Evolutionary conservation across 1,139 yeast genomes (phyloP).

Genomic region (Candida pseudoviswanathii): DNA sequence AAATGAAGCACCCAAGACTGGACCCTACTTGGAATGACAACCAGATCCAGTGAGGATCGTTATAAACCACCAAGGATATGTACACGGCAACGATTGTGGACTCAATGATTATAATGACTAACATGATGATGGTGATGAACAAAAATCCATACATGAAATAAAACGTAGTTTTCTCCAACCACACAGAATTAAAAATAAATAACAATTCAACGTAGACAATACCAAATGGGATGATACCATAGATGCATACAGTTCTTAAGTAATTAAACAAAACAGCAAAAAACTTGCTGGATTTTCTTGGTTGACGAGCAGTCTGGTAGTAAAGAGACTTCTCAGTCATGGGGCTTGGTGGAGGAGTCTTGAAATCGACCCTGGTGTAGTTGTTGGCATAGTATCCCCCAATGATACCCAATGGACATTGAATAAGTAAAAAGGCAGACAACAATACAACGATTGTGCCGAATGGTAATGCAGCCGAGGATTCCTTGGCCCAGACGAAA

Average conservation of each 20-base stretch:
- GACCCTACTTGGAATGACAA: conserved; percentile 73
- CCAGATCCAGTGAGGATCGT: conserved; percentile 85
- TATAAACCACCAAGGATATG: conserved; percentile 56
- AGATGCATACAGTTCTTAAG: conserved; percentile 29
- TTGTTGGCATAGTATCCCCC: conserved; percentile 69
- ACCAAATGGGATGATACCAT: conserved; percentile 77
- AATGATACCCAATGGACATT: conserved; percentile 71
- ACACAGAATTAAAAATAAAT: conserved; percentile 72
- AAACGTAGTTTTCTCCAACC: conserved; percentile 80
- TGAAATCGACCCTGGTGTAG: conserved; percentile 25
- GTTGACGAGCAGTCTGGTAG: background rate
- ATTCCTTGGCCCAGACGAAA: conserved; percentile 75
- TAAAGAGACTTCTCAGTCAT: conserved; percentile 1
- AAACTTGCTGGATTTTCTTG: background rate
- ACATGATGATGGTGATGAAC: conserved; percentile 58
- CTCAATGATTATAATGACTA: conserved; percentile 67
- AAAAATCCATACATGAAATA: conserved; percentile 82
- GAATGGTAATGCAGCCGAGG: conserved; percentile 78
- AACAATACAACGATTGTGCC: conserved; percentile 66
- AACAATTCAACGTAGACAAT: conserved; percentile 79
- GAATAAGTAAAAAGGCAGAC: conserved; percentile 59
- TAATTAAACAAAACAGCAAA: conserved; percentile 6
- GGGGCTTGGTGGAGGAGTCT: conserved; percentile 13
- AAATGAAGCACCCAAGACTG: conserved; percentile 71
- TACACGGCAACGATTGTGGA: conserved; percentile 75